Percentiles rank a stretch among this genome's conserved stretches.
Evolutionary conservation across 169 alveolate species (phyloP).

Genomic region (Cytauxzoon felis): DNA sequence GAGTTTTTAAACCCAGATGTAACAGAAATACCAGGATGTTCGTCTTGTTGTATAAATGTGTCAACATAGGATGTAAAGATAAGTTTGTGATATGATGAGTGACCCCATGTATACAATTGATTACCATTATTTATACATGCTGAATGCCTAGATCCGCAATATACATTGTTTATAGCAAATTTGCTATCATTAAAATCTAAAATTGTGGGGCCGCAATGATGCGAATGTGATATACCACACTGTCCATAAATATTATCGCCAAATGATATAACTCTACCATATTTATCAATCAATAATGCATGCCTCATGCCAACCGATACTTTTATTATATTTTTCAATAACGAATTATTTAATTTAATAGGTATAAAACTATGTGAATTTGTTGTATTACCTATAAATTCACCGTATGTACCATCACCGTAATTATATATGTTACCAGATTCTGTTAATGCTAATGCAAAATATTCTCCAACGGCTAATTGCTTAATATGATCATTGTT

Average conservation of each 20-base stretch:
- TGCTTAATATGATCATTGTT: slow-evolving; percentile 57
- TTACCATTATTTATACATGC: slow-evolving; percentile 69
- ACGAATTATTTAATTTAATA: slow-evolving; percentile 48
- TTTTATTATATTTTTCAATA: slow-evolving; percentile 39
- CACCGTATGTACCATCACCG: slow-evolving; percentile 81
- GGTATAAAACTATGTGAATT: slow-evolving; percentile 58
- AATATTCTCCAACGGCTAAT: slow-evolving; percentile 68
- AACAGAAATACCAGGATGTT: slow-evolving; percentile 81
- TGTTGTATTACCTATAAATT: slow-evolving; percentile 30
- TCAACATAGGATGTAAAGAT: slow-evolving; percentile 79
- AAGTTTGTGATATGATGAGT: slow-evolving; percentile 80
- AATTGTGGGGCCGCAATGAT: slow-evolving; percentile 61
- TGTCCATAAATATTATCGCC: slow-evolving; percentile 82
- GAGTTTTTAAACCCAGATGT: slow-evolving; percentile 73
- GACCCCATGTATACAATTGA: slow-evolving; percentile 83
- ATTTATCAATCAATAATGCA: slow-evolving; percentile 70
- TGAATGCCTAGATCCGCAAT: slow-evolving; percentile 78
- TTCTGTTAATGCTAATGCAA: slow-evolving; percentile 63
- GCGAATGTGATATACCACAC: slow-evolving; percentile 72
- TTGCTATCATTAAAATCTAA: slow-evolving; percentile 61
- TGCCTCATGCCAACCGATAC: slow-evolving; percentile 79
- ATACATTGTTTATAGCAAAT: slow-evolving; percentile 50
- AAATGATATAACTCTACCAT: slow-evolving; percentile 69
- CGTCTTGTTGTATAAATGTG: slow-evolving; percentile 63
- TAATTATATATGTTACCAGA: slow-evolving; percentile 68